These are phyloP conservation scores for Camellia lanceoleosa DNA, from an alignment of 148 eudicot species.

Conservation along the genomic window DNA sequence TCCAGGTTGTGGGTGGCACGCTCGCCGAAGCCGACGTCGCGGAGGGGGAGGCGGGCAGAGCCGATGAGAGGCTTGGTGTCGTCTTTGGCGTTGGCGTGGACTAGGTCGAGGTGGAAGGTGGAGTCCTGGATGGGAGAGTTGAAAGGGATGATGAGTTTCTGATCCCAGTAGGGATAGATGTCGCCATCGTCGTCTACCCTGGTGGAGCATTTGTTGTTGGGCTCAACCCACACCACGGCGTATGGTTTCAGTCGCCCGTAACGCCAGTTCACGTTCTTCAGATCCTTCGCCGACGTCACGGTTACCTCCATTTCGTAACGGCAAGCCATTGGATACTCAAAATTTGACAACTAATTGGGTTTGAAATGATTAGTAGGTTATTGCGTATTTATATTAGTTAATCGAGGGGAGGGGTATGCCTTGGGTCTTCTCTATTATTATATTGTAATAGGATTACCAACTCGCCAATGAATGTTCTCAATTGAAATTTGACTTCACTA, in stretches of 20 bases:
- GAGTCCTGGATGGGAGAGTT: constrained; percentile 60
- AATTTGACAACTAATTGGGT: not conserved
- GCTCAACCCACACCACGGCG: constrained; percentile 75
- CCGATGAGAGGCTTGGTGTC: constrained; percentile 75
- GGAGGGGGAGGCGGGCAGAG: constrained; percentile 47
- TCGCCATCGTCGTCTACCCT: constrained; percentile 67
- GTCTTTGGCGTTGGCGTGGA: constrained; percentile 53
- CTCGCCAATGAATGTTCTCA: no score
- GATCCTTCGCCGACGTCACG: constrained; percentile 61
- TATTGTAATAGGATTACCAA: no score
- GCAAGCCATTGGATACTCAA: constrained; percentile 37
- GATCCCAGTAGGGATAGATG: constrained; percentile 61
- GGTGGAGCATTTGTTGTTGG: constrained; percentile 49
- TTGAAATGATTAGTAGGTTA: no score
- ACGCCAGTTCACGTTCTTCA: constrained; percentile 89
- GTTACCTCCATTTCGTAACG: constrained; percentile 61
- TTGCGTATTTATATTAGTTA: no score
- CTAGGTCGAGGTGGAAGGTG: constrained; percentile 56
- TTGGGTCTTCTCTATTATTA: no score
- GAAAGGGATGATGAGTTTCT: constrained; percentile 53
- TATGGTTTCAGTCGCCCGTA: constrained; percentile 68
- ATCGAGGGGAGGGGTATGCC: no score
- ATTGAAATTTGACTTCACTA: no score
- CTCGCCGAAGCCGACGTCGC: constrained; percentile 53
- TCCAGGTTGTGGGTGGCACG: constrained; percentile 30